These are phyloP conservation scores for Debaryomyces prosopidis DNA, from an alignment of 805 yeast genomes.

Conservation along the genomic window DNA sequence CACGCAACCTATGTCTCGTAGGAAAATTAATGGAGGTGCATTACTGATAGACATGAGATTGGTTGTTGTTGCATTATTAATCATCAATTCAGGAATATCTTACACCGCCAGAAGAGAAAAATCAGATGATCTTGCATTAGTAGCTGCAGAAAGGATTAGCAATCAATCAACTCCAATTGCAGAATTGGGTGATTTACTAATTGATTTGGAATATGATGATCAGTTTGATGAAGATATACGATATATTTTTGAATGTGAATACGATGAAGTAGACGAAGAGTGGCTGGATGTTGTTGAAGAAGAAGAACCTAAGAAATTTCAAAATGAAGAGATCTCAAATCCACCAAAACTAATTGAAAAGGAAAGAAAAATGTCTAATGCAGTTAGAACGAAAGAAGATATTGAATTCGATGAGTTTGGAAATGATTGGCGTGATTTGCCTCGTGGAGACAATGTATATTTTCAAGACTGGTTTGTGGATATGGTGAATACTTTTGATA, in stretches of 20 bases:
- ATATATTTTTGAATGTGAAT: slow-evolving; percentile 61
- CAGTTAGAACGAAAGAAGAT: slow-evolving; percentile 18
- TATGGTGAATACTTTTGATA: slow-evolving; percentile 15
- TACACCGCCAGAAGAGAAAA: slow-evolving; percentile 10
- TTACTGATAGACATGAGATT: slow-evolving; percentile 58
- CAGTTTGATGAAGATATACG: slow-evolving; percentile 67
- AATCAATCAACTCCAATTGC: slow-evolving; percentile 21
- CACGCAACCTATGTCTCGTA: slow-evolving; percentile 67
- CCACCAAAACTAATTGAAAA: neutral
- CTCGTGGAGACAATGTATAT: slow-evolving; percentile 54
- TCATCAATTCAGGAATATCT: slow-evolving; percentile 23
- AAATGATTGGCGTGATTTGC: slow-evolving; percentile 72
- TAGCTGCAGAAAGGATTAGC: slow-evolving; percentile 15
- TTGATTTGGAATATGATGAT: slow-evolving; percentile 60
- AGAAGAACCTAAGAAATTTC: slow-evolving; percentile 7
- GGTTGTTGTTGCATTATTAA: slow-evolving; percentile 53
- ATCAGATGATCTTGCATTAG: slow-evolving; percentile 6
- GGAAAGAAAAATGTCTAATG: slow-evolving; percentile 10
- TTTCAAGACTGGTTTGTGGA: slow-evolving; percentile 20
- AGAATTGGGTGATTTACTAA: slow-evolving; percentile 54
- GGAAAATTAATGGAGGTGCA: slow-evolving; percentile 56
- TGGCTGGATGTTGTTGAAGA: slow-evolving; percentile 15
- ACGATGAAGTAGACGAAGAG: slow-evolving; percentile 27
- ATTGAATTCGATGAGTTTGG: slow-evolving; percentile 61
- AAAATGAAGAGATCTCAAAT: slow-evolving; percentile 7